These are phyloP conservation scores for Populus pruinosa DNA, from an alignment of 345 rosid genomes.

Conservation along the genomic window DNA sequence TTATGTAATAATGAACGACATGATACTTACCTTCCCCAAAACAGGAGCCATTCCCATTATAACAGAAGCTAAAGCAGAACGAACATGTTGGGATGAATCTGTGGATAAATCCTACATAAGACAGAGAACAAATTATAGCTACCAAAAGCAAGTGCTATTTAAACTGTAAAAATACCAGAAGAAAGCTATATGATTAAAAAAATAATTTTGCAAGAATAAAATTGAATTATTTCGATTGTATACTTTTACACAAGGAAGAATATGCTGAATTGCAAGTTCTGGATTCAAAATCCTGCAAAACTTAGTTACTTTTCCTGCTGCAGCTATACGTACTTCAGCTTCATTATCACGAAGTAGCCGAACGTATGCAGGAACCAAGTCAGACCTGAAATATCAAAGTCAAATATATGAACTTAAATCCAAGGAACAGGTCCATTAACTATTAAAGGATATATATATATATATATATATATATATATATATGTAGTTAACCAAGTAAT, in stretches of 20 bases:
- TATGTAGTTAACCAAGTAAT: neutral
- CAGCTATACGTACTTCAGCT: constrained; percentile 98
- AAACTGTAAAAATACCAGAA: neutral
- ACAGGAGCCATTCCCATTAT: constrained; percentile 99
- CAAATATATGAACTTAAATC: neutral
- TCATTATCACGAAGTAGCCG: constrained; percentile 92
- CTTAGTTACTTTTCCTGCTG: constrained; percentile 94
- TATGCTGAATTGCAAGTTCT: constrained; percentile 74
- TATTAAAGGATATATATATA: constrained; percentile 1
- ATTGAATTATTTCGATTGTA: neutral
- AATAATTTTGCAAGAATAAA: neutral
- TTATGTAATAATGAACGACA: neutral
- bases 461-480: neutral
- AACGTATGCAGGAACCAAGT: constrained; percentile 91
- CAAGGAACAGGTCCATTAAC: neutral
- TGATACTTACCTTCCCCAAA: constrained; percentile 45
- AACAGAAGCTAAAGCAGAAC: constrained; percentile 96
- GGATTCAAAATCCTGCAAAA: constrained; percentile 86
- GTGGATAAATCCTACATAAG: constrained; percentile 75
- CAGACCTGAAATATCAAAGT: constrained; percentile 47
- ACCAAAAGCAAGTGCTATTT: neutral
- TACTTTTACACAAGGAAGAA: constrained; percentile 95
- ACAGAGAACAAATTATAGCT: constrained; percentile 13
- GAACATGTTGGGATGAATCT: constrained; percentile 97
- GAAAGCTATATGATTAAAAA: neutral